Base-by-base conservation (phyloP, 2,329 filamentous ascomycete genomes). In the Alternaria gansuensis region DNA sequence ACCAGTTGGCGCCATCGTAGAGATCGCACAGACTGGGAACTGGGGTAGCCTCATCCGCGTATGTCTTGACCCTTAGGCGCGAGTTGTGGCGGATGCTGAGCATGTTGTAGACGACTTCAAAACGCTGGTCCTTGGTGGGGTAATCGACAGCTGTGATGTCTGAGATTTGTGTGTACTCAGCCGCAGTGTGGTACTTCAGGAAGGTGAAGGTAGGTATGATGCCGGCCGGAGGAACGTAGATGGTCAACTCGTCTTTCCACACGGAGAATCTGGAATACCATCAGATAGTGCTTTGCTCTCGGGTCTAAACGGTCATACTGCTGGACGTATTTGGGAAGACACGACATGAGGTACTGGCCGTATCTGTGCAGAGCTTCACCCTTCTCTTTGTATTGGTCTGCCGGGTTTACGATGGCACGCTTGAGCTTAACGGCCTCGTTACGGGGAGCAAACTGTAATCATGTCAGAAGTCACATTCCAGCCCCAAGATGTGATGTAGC, bases 241-340 rank as follows among this genome's bases (percentile, higher is more conserved):
- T 92, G 71, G 90, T 93, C 77, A 99, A 88, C 81, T 99, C 95
- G 77, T 99, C 95, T 83, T 99, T 99, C 95, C 95, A 99, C 55
- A 99, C 94, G 11, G 93, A 96, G 83, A 98, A 98, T 57, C 80
- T 82, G 61, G 2, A 8, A 14, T n/a, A 9, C 2, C 4, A 52
- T 61, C 46, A 64, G 55, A 59, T 5, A 29, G 11, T 6, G 24
- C 3, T 23, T 7, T n/a, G 3, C 23, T 17, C 10, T 4, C 3
- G 10, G 13, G 17, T 14, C 17, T 37, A 14, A 9, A 24, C n/a
- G 45, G 21, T 59, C 78, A 33, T 75, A 82, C 82, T 99, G 95
- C 83, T 99, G 96, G 72, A 99, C 87, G 81, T 97, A 97, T 84
- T 97, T 98, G 72, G 95, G 96, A 75, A 99, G 82, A 80, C 92